These are phyloP conservation scores for Grosmannia penicillata DNA, from an alignment of 2,329 filamentous ascomycete genomes.

Conservation along the genomic window DNA sequence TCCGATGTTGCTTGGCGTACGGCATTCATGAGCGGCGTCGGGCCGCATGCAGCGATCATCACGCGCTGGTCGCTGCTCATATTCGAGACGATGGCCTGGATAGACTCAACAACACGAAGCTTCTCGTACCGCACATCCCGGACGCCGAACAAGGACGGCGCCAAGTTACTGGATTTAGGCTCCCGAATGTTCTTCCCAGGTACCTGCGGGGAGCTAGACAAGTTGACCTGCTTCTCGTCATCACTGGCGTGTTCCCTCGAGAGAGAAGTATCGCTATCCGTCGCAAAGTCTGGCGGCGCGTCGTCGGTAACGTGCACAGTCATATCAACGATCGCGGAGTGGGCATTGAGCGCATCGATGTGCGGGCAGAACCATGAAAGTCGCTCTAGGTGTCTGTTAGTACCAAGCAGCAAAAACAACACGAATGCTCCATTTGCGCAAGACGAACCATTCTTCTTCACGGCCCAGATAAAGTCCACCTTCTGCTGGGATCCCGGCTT, in stretches of 20 bases:
- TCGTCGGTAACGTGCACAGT: conserved; percentile 1
- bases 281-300: background rate
- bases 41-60: conserved; percentile 33
- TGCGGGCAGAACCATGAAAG: background rate
- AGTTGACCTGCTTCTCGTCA: background rate
- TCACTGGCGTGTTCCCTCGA: background rate
- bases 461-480: conserved; percentile 10
- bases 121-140: conserved; percentile 2
- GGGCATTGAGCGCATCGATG: background rate
- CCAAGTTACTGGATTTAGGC: background rate
- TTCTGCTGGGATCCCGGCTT: background rate
- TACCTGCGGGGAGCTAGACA: background rate
- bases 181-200: background rate
- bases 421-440: no score
- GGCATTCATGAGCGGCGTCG: conserved; percentile 25
- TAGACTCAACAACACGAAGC: background rate
- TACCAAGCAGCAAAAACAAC: background rate
- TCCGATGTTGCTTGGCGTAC: conserved; percentile 27
- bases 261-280: background rate
- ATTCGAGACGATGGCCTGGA: background rate
- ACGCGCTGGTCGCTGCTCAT: conserved; percentile 19
- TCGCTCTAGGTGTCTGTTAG: background rate
- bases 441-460: background rate
- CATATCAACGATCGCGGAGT: background rate
- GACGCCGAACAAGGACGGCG: background rate